Conservation (phyloP, 2,329 filamentous ascomycete species). For the Fusarium protoensiforme region DNA sequence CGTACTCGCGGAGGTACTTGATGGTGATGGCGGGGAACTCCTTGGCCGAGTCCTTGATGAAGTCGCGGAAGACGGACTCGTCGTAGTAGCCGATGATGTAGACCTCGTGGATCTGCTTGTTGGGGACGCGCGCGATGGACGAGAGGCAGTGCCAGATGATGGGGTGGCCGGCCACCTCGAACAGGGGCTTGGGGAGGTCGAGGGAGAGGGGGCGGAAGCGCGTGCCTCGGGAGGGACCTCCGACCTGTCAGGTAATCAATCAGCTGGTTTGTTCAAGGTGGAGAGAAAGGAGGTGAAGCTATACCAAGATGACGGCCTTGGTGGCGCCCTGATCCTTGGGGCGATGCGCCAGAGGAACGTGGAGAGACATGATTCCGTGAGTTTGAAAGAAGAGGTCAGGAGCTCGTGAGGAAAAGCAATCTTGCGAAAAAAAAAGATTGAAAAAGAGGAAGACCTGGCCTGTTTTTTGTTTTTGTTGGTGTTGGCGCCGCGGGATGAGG, state of each 20-base stretch:
- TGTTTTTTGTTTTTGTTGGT: neutral
- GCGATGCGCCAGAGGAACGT: constrained; percentile 64
- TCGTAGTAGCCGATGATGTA: constrained; percentile 99
- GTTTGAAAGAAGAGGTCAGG: constrained; percentile 5
- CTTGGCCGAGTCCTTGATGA: constrained; percentile 89
- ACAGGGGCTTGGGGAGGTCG: constrained; percentile 97
- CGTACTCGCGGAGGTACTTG: constrained; percentile 97
- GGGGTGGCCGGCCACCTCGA: constrained; percentile 97
- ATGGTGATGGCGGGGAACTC: constrained; percentile 87
- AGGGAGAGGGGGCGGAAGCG: constrained; percentile 94
- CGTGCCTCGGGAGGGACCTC: constrained; percentile 94
- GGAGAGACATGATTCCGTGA: constrained; percentile 61
- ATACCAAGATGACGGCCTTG: constrained; percentile 94
- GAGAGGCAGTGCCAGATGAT: constrained; percentile 98
- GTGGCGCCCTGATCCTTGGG: constrained; percentile 71
- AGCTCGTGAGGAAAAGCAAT: neutral
- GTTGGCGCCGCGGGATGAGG: neutral
- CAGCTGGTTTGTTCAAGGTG: neutral
- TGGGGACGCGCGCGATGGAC: constrained; percentile 88
- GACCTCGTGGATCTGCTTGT: constrained; percentile 85
- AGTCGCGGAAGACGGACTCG: constrained; percentile 95
- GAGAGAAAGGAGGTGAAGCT: constrained; percentile 22
- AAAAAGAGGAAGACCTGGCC: constrained; percentile 5
- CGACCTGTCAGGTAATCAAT: constrained; percentile 72
- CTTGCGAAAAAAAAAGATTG: constrained; percentile 9